Conservation (phyloP, 2,329 filamentous ascomycete genomes). For the Stylonectria norvegica region DNA sequence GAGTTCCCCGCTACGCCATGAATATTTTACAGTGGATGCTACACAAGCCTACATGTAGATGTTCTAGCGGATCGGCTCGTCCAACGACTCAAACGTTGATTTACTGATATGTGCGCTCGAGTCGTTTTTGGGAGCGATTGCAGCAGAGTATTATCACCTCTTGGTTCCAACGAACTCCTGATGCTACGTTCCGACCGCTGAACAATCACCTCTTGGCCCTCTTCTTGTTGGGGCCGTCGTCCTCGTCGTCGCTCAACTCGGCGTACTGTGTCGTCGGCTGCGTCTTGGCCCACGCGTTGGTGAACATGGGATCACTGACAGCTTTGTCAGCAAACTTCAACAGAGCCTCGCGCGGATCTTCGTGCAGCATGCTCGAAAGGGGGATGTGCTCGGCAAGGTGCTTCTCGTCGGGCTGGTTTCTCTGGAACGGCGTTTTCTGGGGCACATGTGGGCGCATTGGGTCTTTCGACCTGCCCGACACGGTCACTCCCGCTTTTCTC, state of each 20-base stretch:
- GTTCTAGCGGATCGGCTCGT: conserved; percentile 8
- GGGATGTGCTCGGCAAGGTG: conserved; percentile 87
- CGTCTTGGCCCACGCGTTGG: conserved; percentile 85
- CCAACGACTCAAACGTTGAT: conserved; percentile 5
- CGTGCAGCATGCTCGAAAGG: conserved; percentile 87
- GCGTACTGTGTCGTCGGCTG: conserved; percentile 92
- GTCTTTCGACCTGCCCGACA: conserved; percentile 72
- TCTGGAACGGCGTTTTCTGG: conserved; percentile 81
- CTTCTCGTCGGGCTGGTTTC: conserved; percentile 83
- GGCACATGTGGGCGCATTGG: conserved; percentile 83
- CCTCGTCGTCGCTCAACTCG: conserved; percentile 83
- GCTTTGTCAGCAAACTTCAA: conserved; percentile 93
- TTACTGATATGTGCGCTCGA: too few relatives aligned
- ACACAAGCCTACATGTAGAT: conserved; percentile 9
- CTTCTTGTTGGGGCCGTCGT: conserved; percentile 65
- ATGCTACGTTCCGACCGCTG: conserved; percentile 5
- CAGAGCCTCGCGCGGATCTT: conserved; percentile 90
- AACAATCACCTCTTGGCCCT: conserved; percentile 49
- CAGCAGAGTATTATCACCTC: too few relatives aligned
- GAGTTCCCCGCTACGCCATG: conserved; percentile 1
- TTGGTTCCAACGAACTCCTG: too few relatives aligned
- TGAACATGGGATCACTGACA: conserved; percentile 90
- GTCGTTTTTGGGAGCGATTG: too few relatives aligned
- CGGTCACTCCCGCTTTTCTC: conserved; percentile 66
- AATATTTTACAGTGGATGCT: conserved; percentile 6